phyloP scores from a whole-genome alignment of 1,284 basidiomycete species.

The Ganoderma resinaceum region DNA sequence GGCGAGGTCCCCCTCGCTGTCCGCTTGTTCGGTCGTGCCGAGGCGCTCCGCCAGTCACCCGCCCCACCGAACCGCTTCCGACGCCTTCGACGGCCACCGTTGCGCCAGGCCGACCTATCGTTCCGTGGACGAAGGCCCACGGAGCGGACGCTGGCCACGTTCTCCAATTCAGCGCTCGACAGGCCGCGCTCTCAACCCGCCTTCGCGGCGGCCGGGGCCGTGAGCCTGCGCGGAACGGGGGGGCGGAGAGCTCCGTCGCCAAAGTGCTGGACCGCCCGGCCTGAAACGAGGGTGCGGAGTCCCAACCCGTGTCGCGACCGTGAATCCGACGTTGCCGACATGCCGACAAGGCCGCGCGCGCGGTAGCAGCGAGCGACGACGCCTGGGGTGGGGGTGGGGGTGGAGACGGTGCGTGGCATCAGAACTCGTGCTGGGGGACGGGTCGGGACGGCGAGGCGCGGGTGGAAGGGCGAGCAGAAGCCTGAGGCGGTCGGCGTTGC shows the following conservation, averaged over 20 bases:
- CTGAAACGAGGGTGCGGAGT: conserved; percentile 2
- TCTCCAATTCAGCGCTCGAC: neutral
- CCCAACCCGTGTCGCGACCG: neutral
- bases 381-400: no score
- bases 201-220: neutral
- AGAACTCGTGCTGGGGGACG: neutral
- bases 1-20: neutral
- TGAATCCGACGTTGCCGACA: conserved; percentile 1
- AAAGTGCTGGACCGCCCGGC: neutral
- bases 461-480: conserved; percentile 4
- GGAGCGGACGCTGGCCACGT: neutral
- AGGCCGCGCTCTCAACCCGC: neutral
- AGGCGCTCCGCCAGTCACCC: neutral
- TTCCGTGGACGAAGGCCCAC: neutral
- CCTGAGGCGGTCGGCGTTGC: neutral
- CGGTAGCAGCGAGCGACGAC: neutral
- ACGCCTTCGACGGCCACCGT: neutral
- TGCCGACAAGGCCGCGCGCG: conserved; percentile 4
- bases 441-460: neutral
- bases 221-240: neutral
- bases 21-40: neutral
- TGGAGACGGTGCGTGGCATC: conserved; percentile 6
- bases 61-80: neutral
- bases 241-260: neutral
- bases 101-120: neutral